phyloP scores from a whole-genome alignment of 2,329 filamentous ascomycete genomes.

The Pseudocercospora crystallina region DNA sequence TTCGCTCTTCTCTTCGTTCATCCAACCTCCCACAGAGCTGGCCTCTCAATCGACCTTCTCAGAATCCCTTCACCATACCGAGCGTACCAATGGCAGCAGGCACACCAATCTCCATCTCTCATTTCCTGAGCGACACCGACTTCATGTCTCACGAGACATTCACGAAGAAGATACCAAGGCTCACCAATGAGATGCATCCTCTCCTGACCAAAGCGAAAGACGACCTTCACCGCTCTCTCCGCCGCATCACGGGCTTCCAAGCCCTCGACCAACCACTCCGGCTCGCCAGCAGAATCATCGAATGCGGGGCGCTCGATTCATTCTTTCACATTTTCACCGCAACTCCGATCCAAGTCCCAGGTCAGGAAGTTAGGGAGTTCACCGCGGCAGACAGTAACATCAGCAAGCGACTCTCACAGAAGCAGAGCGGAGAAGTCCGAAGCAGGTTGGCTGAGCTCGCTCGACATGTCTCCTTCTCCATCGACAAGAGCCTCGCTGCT shows the following conservation, averaged over 20 bases:
- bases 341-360: neutral
- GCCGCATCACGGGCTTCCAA: neutral
- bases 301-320: slow-evolving; percentile 1
- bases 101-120: too few relatives aligned
- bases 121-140: too few relatives aligned
- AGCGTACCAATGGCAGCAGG: too few relatives aligned
- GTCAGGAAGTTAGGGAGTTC: neutral
- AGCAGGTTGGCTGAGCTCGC: neutral
- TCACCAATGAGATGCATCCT: neutral
- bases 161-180: too few relatives aligned
- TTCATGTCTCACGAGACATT: too few relatives aligned
- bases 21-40: too few relatives aligned
- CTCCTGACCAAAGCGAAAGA: neutral
- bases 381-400: neutral
- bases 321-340: neutral
- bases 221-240: too few relatives aligned
- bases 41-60: too few relatives aligned
- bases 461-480: neutral
- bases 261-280: neutral
- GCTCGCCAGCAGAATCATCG: neutral
- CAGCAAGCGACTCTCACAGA: neutral
- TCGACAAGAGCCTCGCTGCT: neutral
- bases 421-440: neutral
- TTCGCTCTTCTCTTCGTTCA: too few relatives aligned
- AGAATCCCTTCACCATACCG: too few relatives aligned